Evolutionary conservation across 2,329 filamentous ascomycete species (phyloP).

Genomic region (Hypoxylon rubiginosum): DNA sequence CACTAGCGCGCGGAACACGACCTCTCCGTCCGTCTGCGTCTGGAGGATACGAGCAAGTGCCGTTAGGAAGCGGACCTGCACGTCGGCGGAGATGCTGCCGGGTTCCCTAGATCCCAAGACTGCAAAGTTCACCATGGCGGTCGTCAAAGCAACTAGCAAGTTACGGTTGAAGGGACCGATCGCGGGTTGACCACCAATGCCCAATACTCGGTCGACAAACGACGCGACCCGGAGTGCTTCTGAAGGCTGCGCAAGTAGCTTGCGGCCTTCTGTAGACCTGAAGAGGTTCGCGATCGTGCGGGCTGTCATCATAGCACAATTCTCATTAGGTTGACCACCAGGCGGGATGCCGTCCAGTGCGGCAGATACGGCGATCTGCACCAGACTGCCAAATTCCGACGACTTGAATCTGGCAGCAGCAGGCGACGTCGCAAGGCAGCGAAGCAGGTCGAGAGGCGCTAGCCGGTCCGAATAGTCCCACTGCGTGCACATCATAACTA

Average conservation of each 20-base stretch:
- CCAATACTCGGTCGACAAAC: constrained; percentile 74
- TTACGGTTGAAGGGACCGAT: constrained; percentile 78
- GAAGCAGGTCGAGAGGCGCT: constrained; percentile 86
- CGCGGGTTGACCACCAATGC: constrained; percentile 60
- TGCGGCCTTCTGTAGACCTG: constrained; percentile 77
- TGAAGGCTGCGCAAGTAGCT: constrained; percentile 70
- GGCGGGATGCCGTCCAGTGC: constrained; percentile 64
- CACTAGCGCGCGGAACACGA: constrained; percentile 84
- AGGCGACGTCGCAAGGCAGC: constrained; percentile 81
- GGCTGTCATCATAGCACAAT: constrained; percentile 89
- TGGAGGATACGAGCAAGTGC: constrained; percentile 74
- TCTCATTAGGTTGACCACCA: constrained; percentile 72
- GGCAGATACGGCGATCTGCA: constrained; percentile 65
- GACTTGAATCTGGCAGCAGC: constrained; percentile 73
- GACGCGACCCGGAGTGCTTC: constrained; percentile 69
- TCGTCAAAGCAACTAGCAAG: constrained; percentile 84
- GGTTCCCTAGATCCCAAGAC: constrained; percentile 72
- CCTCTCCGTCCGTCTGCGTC: constrained; percentile 81
- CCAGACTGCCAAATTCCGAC: constrained; percentile 67
- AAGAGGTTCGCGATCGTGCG: constrained; percentile 89
- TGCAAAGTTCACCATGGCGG: constrained; percentile 86
- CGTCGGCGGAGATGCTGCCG: constrained; percentile 53
- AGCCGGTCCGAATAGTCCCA: constrained; percentile 88
- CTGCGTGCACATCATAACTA: constrained; percentile 78
- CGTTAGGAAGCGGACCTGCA: constrained; percentile 67